Base-by-base conservation (phyloP, 176 grass and related monocot species). In the Tuctoria greenei region DNA sequence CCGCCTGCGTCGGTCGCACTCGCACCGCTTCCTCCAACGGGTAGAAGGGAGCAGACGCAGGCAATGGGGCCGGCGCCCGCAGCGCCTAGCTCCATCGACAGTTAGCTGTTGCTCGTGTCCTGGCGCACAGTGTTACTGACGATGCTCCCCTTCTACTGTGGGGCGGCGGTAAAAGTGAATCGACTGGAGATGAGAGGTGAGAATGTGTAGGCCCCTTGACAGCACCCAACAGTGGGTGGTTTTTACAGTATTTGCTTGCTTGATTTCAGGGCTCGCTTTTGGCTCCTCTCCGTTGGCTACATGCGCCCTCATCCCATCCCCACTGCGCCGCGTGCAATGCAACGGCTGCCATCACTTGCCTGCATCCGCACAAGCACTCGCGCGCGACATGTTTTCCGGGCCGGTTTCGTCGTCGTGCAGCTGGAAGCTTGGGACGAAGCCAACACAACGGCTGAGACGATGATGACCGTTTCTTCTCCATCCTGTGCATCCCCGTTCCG, bases 261-360 rank as follows among this genome's bases (percentile, higher is more conserved):
- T 64, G 77, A 56, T 63, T 86, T 81, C 64, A 44, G 84, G 84
- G 71, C 61, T 35, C 37, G 84, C 25, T 69, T 57, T 81, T 81
- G 84, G 64, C 84, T 14, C 63, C 65, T 81, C 64, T n/a, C 72
- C 68, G 56, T 81, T 86, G 84, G 83, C 71, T 8, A n/a, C n/a
- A n/a, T n/a, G n/a, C n/a, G n/a, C n/a, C n/a, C n/a, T n/a, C n/a
- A n/a, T n/a, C n/a, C n/a, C n/a, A n/a, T n/a, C n/a, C n/a, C n/a
- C n/a, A n/a, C 20, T 21, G 1, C 4, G 37, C 18, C 1, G 20
- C n/a, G n/a, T n/a, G n/a, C 35, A 31, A 4, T 5, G 38, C 64
- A 67, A 25, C n/a, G 52, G 10, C 39, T 7, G 27, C 66, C 20
- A 20, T 45, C 34, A 54, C 65, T 38, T 21, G 35, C 52, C 42